Base-by-base conservation (phyloP, 2,329 filamentous ascomycete species). In the Diplodia sapinea region DNA sequence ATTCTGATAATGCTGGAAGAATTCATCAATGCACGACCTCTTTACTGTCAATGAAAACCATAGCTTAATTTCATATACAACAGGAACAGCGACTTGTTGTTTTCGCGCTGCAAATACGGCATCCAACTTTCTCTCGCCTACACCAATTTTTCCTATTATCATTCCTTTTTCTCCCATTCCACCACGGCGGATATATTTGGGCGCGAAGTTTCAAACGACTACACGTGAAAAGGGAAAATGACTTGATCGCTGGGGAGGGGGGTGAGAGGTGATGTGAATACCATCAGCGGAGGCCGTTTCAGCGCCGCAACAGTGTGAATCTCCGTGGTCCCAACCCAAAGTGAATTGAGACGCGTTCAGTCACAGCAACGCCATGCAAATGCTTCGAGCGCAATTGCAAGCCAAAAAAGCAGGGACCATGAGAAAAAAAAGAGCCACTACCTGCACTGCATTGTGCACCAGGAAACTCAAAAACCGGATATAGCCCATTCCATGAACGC, bases 401-500 rank as follows among this genome's bases (percentile, higher is more conserved):
- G 43, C 40, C 20, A 47, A 61, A 59, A 62, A 63, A 63, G 31
- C 23, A 61, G 23, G 31, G 50, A 51, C 26, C 33, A 26, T 26
- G 26, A 3, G 33, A 52, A 11, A 13, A 33, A 33, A 33, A 63
- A 50, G 20, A 23, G 52, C 17, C 59, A 51, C 59, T 23, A 38
- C 59, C 43, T 26, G 33, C 29, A 63, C 47, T 31, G 59, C 59
- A 40, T n/a, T 17, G 31, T 63, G 59, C 59, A 63, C 20, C n/a
- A 33, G 51, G 15, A 62, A 51, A 51, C 59, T 63, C 59, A 51
- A 63, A 54, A 51, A 31, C 59, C 59, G 59, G 59, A 63, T 63
- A 63, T 63, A 63, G 20, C 59, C 59, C 59, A 63, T 63, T 49
- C 59, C 59, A 20, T 63, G 31, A 63, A 63, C 59, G 59, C 59